A percentile compares a stretch with the other conserved stretches of the same genome.
Evolutionary conservation across 495 filamentous ascomycete species (phyloP).

Genomic region (Talaromyces adpressus): DNA sequence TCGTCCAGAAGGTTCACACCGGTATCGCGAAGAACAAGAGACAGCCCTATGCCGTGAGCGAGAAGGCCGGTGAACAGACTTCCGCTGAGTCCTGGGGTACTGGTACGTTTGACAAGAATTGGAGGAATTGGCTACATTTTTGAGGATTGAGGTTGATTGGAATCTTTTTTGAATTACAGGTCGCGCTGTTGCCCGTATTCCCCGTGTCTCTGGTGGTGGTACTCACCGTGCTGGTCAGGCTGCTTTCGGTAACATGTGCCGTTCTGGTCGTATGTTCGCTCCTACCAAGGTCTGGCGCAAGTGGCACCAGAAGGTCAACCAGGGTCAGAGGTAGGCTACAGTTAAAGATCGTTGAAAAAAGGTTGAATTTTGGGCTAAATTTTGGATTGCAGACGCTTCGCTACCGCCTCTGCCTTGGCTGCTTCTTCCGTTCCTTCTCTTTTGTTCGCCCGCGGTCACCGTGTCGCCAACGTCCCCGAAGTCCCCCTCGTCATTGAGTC

Average conservation of each 20-base stretch:
- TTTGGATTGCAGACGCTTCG: constrained; percentile 65
- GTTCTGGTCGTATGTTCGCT: constrained; percentile 99
- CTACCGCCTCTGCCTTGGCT: constrained; percentile 92
- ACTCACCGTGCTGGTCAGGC: constrained; percentile 99
- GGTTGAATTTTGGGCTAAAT: background rate
- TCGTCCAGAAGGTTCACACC: constrained; percentile 94
- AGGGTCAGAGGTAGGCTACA: constrained; percentile 75
- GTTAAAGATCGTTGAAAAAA: background rate
- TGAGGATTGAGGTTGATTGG: background rate
- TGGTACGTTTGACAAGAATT: constrained; percentile 58
- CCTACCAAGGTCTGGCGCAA: constrained; percentile 99
- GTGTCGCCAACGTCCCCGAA: constrained; percentile 84
- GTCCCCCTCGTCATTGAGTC: constrained; percentile 94
- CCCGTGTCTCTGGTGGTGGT: constrained; percentile 99
- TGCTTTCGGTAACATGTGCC: constrained; percentile 99
- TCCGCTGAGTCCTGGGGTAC: constrained; percentile 99
- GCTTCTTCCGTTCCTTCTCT: constrained; percentile 92
- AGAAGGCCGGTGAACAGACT: constrained; percentile 99
- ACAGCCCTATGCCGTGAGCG: constrained; percentile 98
- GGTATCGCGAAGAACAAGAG: constrained; percentile 99
- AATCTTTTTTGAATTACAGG: constrained; percentile 40
- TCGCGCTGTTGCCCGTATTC: constrained; percentile 99
- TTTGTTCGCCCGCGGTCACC: constrained; percentile 93
- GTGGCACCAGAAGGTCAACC: constrained; percentile 99
- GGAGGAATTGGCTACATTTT: background rate